Percentiles rank a stretch among this genome's conserved stretches.
Evolutionary conservation across 192 early-diverging fungal genomes (phyloP).

Genomic region (Coemansia sp.): DNA sequence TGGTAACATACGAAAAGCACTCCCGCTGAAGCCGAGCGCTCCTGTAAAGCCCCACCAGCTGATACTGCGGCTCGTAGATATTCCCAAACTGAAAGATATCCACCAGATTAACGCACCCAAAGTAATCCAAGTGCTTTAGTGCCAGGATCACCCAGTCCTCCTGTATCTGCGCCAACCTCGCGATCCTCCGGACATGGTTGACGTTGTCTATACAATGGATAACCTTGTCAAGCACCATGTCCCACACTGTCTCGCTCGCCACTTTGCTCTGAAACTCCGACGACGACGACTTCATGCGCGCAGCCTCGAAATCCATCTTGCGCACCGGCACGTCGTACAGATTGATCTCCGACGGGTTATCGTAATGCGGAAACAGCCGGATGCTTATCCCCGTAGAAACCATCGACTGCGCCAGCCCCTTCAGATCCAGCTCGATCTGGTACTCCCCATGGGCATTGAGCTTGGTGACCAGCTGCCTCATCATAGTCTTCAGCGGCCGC

Average conservation of each 20-base stretch:
- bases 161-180: conserved; percentile 74
- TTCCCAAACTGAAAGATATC: conserved; percentile 97
- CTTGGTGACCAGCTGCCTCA: conserved; percentile 46
- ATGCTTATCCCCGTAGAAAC: conserved; percentile 40
- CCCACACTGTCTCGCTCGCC: conserved; percentile 81
- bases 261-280: conserved; percentile 62
- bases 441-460: conserved; percentile 48
- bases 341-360: conserved; percentile 21
- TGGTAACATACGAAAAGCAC: conserved; percentile 71
- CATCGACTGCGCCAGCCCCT: conserved; percentile 37
- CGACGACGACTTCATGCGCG: conserved; percentile 27
- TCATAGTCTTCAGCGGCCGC: conserved; percentile 32
- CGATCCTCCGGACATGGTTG: conserved; percentile 76
- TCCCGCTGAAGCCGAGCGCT: conserved; percentile 68
- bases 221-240: conserved; percentile 82
- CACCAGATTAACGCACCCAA: conserved; percentile 84
- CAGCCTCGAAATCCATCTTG: conserved; percentile 40
- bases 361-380: conserved; percentile 49
- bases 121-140: conserved; percentile 89
- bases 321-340: conserved; percentile 42
- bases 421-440: conserved; percentile 47
- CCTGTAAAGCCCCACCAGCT: conserved; percentile 53
- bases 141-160: conserved; percentile 70
- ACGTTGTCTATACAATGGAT: conserved; percentile 80
- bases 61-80: conserved; percentile 62